Conservation (phyloP, 805 yeast species). For the Middelhovenomyces tepae region DNA sequence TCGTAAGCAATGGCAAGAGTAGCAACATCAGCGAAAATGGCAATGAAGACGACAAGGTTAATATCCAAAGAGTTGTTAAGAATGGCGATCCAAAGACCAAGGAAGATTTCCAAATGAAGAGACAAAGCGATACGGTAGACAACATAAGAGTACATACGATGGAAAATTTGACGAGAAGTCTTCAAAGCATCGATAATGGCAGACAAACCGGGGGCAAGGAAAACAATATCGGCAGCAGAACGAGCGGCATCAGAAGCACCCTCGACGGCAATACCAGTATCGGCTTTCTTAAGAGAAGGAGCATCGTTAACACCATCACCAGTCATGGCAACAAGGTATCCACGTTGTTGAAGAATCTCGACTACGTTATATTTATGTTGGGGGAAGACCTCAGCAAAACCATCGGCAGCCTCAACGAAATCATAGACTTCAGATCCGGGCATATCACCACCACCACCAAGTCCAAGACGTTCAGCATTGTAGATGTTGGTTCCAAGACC, state of each 20-base stretch:
- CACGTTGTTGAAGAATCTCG: slow-evolving; percentile 55
- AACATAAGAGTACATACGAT: slow-evolving; percentile 97
- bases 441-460: slow-evolving; percentile 64
- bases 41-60: slow-evolving; percentile 91
- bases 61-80: slow-evolving; percentile 78
- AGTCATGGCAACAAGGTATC: slow-evolving; percentile 61
- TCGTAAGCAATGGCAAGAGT: slow-evolving; percentile 79
- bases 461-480: slow-evolving; percentile 94
- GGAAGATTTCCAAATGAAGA: slow-evolving; percentile 86
- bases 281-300: slow-evolving; percentile 60
- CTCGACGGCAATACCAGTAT: slow-evolving; percentile 80
- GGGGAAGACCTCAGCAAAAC: slow-evolving; percentile 73
- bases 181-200: slow-evolving; percentile 58
- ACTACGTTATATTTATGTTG: slow-evolving; percentile 61
- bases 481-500: slow-evolving; percentile 94
- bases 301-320: slow-evolving; percentile 67
- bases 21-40: slow-evolving; percentile 83
- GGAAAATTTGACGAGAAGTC: slow-evolving; percentile 96
- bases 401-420: slow-evolving; percentile 82
- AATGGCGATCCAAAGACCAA: slow-evolving; percentile 95
- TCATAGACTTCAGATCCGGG: slow-evolving; percentile 59
- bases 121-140: slow-evolving; percentile 97
- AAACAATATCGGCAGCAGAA: slow-evolving; percentile 38
- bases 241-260: slow-evolving; percentile 40
- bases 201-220: slow-evolving; percentile 52